A percentile compares a stretch with the other conserved stretches of the same genome.
Conservation (phyloP, 2,329 filamentous ascomycete genomes). For the Geosmithia morbida region DNA sequence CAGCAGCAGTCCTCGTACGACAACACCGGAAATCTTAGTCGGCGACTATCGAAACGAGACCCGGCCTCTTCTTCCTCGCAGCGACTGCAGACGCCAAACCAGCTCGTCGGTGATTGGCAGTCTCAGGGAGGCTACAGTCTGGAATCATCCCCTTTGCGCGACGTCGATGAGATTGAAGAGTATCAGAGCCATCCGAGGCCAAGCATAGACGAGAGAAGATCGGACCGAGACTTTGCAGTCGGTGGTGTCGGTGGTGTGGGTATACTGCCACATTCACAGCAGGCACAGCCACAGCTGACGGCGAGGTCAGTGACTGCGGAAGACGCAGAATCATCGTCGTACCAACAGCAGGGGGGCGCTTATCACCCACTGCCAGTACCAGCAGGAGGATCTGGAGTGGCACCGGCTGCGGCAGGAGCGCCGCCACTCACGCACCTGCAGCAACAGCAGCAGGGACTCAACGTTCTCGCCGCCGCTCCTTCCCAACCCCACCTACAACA, state of each 20-base stretch:
- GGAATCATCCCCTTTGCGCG: slow-evolving; percentile 29
- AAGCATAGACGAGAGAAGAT: slow-evolving; percentile 3
- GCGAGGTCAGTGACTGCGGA: slow-evolving; percentile 34
- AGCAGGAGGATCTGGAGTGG: slow-evolving; percentile 11
- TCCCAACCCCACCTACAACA: slow-evolving; percentile 5
- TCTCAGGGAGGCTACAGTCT: slow-evolving; percentile 18
- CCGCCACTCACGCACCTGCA: slow-evolving; percentile 6
- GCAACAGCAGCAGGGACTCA: slow-evolving; percentile 10
- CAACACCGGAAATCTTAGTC: slow-evolving; percentile 31
- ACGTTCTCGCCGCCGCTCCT: slow-evolving; percentile 6
- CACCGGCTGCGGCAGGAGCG: slow-evolving; percentile 9
- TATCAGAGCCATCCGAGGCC: slow-evolving; percentile 14
- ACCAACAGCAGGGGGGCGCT: slow-evolving; percentile 6
- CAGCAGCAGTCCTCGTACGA: slow-evolving; percentile 19
- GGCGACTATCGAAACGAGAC: slow-evolving; percentile 42
- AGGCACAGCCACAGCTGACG: slow-evolving; percentile 8
- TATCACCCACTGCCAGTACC: too few relatives aligned
- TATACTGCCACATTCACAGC: not conserved
- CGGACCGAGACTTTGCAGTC: slow-evolving; percentile 21
- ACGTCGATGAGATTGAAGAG: slow-evolving; percentile 24
- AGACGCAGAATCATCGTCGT: slow-evolving; percentile 24
- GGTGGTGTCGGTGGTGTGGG: too few relatives aligned
- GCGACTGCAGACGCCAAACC: slow-evolving; percentile 2
- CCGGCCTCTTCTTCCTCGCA: slow-evolving; percentile 16
- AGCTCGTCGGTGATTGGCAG: slow-evolving; percentile 8